phyloP scores from a whole-genome alignment of 2,329 filamentous ascomycete species.

The Apiospora sp. region DNA sequence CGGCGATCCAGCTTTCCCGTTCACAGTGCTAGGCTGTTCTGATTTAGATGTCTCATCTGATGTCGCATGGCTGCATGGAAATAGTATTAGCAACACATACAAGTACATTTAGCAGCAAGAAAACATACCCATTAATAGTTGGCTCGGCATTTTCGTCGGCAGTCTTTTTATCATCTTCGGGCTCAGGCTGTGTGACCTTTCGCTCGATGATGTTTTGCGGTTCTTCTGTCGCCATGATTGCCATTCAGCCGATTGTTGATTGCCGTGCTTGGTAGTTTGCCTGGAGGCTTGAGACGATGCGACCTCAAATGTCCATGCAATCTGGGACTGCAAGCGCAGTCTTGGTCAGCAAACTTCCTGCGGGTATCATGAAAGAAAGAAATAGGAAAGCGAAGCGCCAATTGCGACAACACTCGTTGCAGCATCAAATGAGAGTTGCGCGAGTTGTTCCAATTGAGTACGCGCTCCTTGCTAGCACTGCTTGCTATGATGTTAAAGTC shows the following conservation, averaged over 20 bases:
- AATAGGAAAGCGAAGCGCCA: not conserved
- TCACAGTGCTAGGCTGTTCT: slow-evolving; percentile 32
- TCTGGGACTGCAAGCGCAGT: not conserved
- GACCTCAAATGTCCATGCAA: slow-evolving; percentile 20
- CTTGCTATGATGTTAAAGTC: not conserved
- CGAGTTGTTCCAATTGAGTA: not conserved
- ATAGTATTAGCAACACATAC: not conserved
- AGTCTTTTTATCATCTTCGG: slow-evolving; percentile 54
- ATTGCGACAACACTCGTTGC: not conserved
- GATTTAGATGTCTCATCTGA: slow-evolving; percentile 32
- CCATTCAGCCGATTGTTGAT: slow-evolving; percentile 30
- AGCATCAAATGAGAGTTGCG: not conserved
- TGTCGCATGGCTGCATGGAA: slow-evolving; percentile 32
- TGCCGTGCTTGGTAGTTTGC: slow-evolving; percentile 8
- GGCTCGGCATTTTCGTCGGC: slow-evolving; percentile 52
- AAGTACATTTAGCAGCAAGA: slow-evolving; percentile 35
- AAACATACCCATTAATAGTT: slow-evolving; percentile 65
- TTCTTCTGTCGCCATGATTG: slow-evolving; percentile 45
- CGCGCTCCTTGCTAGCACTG: not conserved
- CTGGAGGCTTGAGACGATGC: slow-evolving; percentile 5
- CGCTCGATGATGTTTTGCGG: slow-evolving; percentile 37
- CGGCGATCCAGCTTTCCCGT: slow-evolving; percentile 34
- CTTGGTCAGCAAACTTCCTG: not conserved
- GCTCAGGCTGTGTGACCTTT: slow-evolving; percentile 31
- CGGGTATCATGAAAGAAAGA: not conserved